A percentile compares a stretch with the other conserved stretches of the same genome.
Conservation (phyloP, 1,284 basidiomycete species). For the Gymnopus androsaceus region DNA sequence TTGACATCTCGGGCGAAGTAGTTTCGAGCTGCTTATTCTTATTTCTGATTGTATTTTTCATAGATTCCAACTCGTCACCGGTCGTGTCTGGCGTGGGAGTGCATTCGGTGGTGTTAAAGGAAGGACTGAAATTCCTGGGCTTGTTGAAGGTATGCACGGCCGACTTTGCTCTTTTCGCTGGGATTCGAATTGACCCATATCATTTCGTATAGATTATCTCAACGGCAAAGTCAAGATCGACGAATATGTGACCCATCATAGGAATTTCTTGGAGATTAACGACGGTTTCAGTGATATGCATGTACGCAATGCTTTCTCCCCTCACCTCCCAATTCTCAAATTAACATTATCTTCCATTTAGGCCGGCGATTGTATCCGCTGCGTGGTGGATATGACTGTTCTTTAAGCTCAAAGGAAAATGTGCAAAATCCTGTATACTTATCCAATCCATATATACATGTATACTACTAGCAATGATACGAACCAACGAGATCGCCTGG, state of each 20-base stretch:
- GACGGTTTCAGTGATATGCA: constrained; percentile 95
- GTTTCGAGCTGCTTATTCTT: background rate
- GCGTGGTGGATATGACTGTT: constrained; percentile 79
- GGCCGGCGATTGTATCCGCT: constrained; percentile 90
- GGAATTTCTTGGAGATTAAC: constrained; percentile 80
- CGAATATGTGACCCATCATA: constrained; percentile 86
- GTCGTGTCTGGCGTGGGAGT: constrained; percentile 92
- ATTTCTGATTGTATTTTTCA: constrained; percentile 16
- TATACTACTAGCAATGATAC: too few relatives aligned
- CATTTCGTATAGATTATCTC: constrained; percentile 60
- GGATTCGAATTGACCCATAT: background rate
- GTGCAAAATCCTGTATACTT: constrained; percentile 6
- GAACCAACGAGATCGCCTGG: background rate
- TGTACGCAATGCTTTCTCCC: constrained; percentile 50
- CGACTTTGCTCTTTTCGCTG: too few relatives aligned
- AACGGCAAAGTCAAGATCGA: constrained; percentile 79
- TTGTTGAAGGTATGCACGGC: constrained; percentile 80
- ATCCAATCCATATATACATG: constrained; percentile 8
- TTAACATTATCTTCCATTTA: constrained; percentile 32
- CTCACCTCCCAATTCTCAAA: background rate
- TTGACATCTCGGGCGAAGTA: constrained; percentile 20
- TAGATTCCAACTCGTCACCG: constrained; percentile 86
- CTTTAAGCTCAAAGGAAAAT: background rate
- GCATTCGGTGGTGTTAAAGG: constrained; percentile 99
- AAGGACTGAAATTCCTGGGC: constrained; percentile 88